A percentile compares a stretch with the other conserved stretches of the same genome.
Evolutionary conservation across 2,329 filamentous ascomycete genomes (phyloP).

Genomic region (Sclerotiophoma versabilis): DNA sequence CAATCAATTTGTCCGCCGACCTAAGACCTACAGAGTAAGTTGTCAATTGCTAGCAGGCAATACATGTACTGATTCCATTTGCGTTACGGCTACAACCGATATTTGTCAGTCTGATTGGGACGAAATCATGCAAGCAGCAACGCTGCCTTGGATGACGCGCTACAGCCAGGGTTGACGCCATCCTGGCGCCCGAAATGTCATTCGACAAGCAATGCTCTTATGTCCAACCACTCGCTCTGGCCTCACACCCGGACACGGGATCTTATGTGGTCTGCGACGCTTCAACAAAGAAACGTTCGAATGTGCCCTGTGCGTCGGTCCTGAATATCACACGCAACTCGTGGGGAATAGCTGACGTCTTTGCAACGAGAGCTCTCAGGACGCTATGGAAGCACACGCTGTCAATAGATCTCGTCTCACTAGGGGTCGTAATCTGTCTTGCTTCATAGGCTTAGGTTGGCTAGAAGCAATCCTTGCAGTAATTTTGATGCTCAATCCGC

Average conservation of each 20-base stretch:
- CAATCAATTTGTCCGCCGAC: no score
- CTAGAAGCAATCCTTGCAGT: not conserved
- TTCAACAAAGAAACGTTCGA: not conserved
- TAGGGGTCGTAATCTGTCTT: no score
- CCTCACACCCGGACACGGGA: not conserved
- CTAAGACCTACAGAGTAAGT: not conserved
- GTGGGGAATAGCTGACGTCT: not conserved
- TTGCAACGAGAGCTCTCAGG: no score
- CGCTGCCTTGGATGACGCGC: not conserved
- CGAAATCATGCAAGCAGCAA: not conserved
- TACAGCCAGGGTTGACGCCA: conserved; percentile 8
- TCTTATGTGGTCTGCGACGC: not conserved
- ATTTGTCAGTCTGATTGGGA: no score
- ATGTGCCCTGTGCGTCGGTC: not conserved
- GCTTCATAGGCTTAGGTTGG: no score
- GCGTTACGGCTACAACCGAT: not conserved
- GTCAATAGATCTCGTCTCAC: no score
- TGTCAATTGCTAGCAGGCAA: not conserved
- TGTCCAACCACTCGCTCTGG: not conserved
- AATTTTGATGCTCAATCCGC: not conserved
- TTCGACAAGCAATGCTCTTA: not conserved
- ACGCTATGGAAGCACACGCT: no score
- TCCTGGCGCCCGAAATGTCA: not conserved
- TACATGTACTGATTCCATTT: not conserved
- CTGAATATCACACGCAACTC: not conserved